A percentile compares a stretch with the other conserved stretches of the same genome.
phyloP scores from a whole-genome alignment of 345 rosid species.

The Erucastrum elatum region DNA sequence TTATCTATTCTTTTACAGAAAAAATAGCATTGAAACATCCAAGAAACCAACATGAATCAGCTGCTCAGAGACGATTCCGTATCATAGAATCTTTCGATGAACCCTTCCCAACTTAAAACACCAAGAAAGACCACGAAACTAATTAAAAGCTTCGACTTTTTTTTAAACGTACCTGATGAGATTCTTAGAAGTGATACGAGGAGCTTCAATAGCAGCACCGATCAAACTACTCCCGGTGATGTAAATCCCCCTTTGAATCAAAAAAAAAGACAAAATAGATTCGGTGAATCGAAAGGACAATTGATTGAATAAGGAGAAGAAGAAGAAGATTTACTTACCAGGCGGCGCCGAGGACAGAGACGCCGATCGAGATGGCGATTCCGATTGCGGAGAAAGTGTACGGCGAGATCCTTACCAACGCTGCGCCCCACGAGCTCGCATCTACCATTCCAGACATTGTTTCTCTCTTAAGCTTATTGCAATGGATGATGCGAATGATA shows the following conservation, averaged over 20 bases:
- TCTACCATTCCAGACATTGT: conserved; percentile 50
- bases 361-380: conserved; percentile 92
- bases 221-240: conserved; percentile 98
- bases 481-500: no score
- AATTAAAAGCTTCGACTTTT: no score
- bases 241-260: conserved; percentile 71
- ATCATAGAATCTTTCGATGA: no score
- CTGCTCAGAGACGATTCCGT: no score
- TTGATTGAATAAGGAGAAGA: not conserved
- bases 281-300: not conserved
- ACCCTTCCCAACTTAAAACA: not conserved
- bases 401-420: conserved; percentile 81
- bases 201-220: conserved; percentile 98
- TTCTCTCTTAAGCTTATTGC: no score
- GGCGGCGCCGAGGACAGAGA: conserved; percentile 99
- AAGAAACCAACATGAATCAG: no score
- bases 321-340: conserved; percentile 54
- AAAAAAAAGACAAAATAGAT: not conserved
- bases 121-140: not conserved
- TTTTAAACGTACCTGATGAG: conserved; percentile 51
- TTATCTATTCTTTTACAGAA: not conserved
- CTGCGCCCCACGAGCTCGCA: conserved; percentile 77
- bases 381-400: conserved; percentile 98
- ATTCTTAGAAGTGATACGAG: conserved; percentile 96
- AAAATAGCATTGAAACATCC: no score